Conservation (phyloP, 202 grass and related monocot genomes). For the Digitaria exilis region DNA sequence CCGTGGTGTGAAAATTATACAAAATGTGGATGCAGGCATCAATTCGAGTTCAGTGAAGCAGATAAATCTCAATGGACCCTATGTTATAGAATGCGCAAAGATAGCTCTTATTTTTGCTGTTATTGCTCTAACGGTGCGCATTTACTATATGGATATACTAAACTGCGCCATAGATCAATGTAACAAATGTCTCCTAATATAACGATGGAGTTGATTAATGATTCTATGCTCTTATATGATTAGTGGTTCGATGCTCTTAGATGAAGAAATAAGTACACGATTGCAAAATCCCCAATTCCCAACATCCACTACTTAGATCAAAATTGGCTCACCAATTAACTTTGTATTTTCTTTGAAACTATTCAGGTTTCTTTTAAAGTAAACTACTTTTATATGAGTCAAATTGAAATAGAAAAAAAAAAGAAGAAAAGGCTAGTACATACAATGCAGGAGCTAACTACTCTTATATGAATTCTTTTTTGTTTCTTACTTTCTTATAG, state of each 20-base stretch:
- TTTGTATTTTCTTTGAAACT: background rate
- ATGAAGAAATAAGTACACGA: background rate
- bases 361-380: background rate
- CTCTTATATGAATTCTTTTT: background rate
- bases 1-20: conserved; percentile 61
- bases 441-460: background rate
- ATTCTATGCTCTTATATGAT: background rate
- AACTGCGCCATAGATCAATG: background rate
- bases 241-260: background rate
- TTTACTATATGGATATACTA: background rate
- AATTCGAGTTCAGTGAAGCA: conserved; percentile 72
- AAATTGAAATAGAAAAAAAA: background rate
- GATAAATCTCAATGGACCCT: conserved; percentile 45
- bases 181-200: background rate
- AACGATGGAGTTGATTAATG: background rate
- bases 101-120: conserved; percentile 24
- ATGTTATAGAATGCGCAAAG: conserved; percentile 15
- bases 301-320: background rate
- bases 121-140: conserved; percentile 9
- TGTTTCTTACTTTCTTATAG: conserved; percentile 45
- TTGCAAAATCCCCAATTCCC: background rate
- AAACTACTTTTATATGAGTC: background rate
- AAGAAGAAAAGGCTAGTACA: background rate
- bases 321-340: background rate
- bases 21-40: conserved; percentile 59